These are phyloP conservation scores for Penicillium coprophilum DNA, from an alignment of 495 filamentous ascomycete species.

Conservation along the genomic window DNA sequence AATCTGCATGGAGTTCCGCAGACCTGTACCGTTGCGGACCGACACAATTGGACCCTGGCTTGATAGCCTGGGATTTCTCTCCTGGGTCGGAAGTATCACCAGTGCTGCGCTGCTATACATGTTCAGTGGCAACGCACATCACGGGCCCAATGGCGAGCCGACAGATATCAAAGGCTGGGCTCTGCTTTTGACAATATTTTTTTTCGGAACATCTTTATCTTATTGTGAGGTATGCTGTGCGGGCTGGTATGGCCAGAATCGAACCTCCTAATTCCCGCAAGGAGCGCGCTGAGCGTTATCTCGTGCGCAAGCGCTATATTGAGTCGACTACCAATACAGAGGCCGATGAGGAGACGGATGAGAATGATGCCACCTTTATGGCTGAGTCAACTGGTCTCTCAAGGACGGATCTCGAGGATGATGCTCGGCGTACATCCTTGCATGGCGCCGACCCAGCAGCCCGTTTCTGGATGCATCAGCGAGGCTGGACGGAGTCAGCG, in stretches of 20 bases:
- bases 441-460: conserved; percentile 56
- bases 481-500: conserved; percentile 59
- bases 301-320: conserved; percentile 69
- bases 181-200: conserved; percentile 77
- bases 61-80: conserved; percentile 77
- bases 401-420: conserved; percentile 57
- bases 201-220: conserved; percentile 88
- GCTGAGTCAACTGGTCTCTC: conserved; percentile 38
- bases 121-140: conserved; percentile 63
- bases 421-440: conserved; percentile 59
- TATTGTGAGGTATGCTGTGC: conserved; percentile 65
- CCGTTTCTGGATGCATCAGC: conserved; percentile 69
- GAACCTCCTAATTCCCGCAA: conserved; percentile 82
- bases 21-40: conserved; percentile 80
- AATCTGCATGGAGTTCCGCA: conserved; percentile 84
- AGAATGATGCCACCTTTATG: conserved; percentile 16
- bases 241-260: conserved; percentile 69
- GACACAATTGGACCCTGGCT: conserved; percentile 97
- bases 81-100: conserved; percentile 88
- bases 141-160: conserved; percentile 55
- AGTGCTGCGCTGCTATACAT: conserved; percentile 83
- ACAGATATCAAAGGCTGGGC: conserved; percentile 75
- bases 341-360: conserved; percentile 29
- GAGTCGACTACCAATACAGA: conserved; percentile 44
- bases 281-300: conserved; percentile 72